These are phyloP conservation scores for Eucalyptus cloeziana DNA, from an alignment of 345 rosid species.

Conservation along the genomic window DNA sequence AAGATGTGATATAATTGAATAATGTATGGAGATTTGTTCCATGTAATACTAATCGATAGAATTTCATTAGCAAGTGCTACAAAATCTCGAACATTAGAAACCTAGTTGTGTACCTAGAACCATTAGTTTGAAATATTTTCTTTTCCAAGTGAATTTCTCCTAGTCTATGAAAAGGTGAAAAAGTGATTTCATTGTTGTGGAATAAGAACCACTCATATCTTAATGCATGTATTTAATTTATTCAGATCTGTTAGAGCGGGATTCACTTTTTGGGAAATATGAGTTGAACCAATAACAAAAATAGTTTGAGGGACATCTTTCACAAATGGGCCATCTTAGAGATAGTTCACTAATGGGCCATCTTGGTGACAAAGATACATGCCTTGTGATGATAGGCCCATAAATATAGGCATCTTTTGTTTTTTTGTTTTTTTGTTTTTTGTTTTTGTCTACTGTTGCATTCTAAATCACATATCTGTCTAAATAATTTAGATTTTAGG, in stretches of 20 bases:
- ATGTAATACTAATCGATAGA: neutral
- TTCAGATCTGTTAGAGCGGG: fast-evolving
- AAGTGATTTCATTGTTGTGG: neutral
- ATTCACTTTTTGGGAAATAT: neutral
- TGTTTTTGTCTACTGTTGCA: neutral
- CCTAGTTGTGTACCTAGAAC: neutral
- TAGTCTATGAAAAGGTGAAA: neutral
- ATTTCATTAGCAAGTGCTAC: neutral
- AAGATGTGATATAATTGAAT: neutral
- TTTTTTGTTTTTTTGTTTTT: too few relatives aligned
- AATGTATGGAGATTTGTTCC: neutral
- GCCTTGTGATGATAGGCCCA: neutral
- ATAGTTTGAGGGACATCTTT: neutral
- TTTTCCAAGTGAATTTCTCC: neutral
- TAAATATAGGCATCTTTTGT: neutral
- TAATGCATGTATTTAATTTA: neutral
- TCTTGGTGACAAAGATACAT: too few relatives aligned
- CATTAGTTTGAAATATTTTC: neutral
- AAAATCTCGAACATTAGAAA: too few relatives aligned
- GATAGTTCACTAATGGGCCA: neutral
- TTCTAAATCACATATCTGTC: neutral
- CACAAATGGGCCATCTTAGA: neutral
- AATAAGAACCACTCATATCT: neutral
- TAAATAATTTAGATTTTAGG: too few relatives aligned
- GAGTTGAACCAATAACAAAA: too few relatives aligned